Conservation (phyloP, 768 basidiomycete species). For the Phylloporus rhodoxanthus region DNA sequence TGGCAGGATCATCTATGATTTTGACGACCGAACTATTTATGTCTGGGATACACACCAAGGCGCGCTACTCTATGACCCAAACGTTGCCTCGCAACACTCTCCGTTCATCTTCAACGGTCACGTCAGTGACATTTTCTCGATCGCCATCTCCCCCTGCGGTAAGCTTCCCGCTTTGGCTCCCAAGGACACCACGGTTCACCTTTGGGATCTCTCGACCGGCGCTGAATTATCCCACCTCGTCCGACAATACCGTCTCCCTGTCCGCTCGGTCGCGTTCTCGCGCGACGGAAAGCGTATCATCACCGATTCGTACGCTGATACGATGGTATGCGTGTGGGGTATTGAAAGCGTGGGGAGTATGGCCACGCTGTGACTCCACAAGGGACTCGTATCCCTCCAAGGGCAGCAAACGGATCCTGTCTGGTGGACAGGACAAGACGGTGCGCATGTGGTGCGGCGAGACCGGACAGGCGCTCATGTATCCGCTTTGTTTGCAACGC, state of each 20-base stretch:
- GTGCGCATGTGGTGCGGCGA: conserved; percentile 28
- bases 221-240: conserved; percentile 22
- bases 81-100: background rate
- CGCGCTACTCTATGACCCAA: conserved; percentile 11
- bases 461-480: conserved; percentile 16
- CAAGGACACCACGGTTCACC: conserved; percentile 27
- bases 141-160: conserved; percentile 29
- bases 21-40: conserved; percentile 26
- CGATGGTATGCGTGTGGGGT: conserved; percentile 30
- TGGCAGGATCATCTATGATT: conserved; percentile 25
- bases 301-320: conserved; percentile 23
- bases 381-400: conserved; percentile 21
- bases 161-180: conserved; percentile 28
- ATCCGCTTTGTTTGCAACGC: conserved; percentile 19
- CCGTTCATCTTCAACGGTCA: conserved; percentile 20
- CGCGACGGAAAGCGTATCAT: conserved; percentile 24
- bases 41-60: conserved; percentile 26
- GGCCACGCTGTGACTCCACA: conserved; percentile 22
- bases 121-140: conserved; percentile 19
- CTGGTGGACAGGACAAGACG: conserved; percentile 26
- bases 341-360: conserved; percentile 25
- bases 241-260: conserved; percentile 23
- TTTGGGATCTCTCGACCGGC: conserved; percentile 22
- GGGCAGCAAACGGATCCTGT: conserved; percentile 26
- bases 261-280: conserved; percentile 26